Base-by-base conservation (phyloP, 306 rosid species). In the Sindora glabra region DNA sequence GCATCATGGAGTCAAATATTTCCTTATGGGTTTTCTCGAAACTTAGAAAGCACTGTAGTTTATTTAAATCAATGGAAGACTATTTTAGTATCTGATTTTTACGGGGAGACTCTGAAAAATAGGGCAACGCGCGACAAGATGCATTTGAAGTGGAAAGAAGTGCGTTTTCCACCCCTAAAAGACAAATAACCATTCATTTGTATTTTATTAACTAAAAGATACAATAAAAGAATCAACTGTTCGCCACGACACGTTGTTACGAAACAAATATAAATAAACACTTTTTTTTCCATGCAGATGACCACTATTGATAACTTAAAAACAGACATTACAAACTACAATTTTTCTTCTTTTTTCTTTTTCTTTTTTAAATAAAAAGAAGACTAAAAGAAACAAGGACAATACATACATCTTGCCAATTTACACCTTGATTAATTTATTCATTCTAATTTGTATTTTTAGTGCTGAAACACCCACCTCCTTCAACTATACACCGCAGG, bases 321-420 rank as follows among this genome's bases (percentile, higher is more conserved):
- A 34, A 40, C 52, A 36, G 55, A 56, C 75, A 59, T 37, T 41
- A 30, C 59, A 75, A 62, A 56, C 74, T 55, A 38, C 64, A 26
- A 25, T 82, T 87, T 78, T 89, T 96, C 81, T 88, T 83, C 62
- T 92, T 96, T 71, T 89, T 83, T 48, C 89, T 82, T 49, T 89
- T 96, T 7, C 69, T 71, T 79, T 84, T 94, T 39, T 64, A 9
- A 56, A 56, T 49, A 14, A 59, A 3, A 48, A 62, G 29, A n/a
- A 50, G 30, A 38, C 19, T 39, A 39, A 29, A 47, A 39, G 36
- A 2, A 52, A 19, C 38, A 10, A 37, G 16, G 42, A 18, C 45
- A 49, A 63, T 51, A 61, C 59, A 67, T 23, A 61, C 64, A 65
- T 44, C 39, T 62, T 67, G 68, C 74, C 69, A 66, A 59, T 82